Conservation (phyloP, 139 green algal species). For the Volvox africanus region DNA sequence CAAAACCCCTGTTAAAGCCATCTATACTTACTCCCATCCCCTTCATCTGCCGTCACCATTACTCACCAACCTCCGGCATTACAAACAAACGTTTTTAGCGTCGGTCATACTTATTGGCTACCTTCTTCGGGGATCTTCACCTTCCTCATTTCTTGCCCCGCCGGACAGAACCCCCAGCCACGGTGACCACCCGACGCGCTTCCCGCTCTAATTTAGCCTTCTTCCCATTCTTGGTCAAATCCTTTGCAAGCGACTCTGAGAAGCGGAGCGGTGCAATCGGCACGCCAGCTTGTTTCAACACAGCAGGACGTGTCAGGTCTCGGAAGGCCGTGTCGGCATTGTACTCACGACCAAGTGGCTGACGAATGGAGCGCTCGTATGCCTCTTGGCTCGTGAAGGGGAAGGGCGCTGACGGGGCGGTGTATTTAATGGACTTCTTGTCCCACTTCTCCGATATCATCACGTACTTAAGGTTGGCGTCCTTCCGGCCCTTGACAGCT, state of each 20-base stretch:
- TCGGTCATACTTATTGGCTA: too few relatives aligned
- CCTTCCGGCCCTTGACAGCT: constrained; percentile 73
- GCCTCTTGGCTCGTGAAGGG: constrained; percentile 65
- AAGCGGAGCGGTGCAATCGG: constrained; percentile 75
- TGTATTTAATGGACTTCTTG: constrained; percentile 88
- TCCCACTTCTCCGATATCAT: constrained; percentile 93
- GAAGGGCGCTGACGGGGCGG: constrained; percentile 74
- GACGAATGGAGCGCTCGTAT: constrained; percentile 76
- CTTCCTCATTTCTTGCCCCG: background rate
- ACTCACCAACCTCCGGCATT: too few relatives aligned
- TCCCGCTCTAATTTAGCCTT: constrained; percentile 3
- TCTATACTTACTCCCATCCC: too few relatives aligned
- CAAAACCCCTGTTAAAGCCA: too few relatives aligned
- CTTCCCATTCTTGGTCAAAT: background rate
- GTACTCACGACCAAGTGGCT: constrained; percentile 90
- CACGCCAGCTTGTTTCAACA: constrained; percentile 83
- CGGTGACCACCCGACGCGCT: background rate
- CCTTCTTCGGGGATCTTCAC: too few relatives aligned
- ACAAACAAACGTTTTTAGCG: too few relatives aligned
- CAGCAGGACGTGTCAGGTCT: constrained; percentile 80
- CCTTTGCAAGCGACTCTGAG: background rate
- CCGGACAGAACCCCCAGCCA: constrained; percentile 4
- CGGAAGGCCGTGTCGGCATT: constrained; percentile 88
- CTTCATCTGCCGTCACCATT: too few relatives aligned
- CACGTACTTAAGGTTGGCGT: constrained; percentile 87